Evolutionary conservation across 2,329 filamentous ascomycete genomes (phyloP).

Genomic region (Cladosporium sp.): DNA sequence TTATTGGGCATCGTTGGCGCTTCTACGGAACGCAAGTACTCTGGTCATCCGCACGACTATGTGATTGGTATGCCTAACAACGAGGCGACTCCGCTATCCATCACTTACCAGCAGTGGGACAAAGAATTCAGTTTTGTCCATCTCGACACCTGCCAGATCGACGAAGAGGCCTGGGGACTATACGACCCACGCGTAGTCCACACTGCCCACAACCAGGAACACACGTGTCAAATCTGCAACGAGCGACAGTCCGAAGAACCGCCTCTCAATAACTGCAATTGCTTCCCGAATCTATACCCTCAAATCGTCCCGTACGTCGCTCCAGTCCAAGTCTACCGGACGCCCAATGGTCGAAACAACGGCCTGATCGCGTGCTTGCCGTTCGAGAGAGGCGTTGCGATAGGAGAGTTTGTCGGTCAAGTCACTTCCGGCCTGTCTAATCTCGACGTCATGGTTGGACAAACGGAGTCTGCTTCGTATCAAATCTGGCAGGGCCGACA

Average conservation of each 20-base stretch:
- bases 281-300: constrained; percentile 52
- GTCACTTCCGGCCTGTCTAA: constrained; percentile 51
- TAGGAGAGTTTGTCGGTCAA: constrained; percentile 55
- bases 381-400: constrained; percentile 50
- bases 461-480: constrained; percentile 44
- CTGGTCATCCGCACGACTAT: constrained; percentile 51
- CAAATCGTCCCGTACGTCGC: constrained; percentile 36
- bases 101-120: constrained; percentile 47
- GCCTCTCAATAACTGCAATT: constrained; percentile 47
- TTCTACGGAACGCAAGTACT: constrained; percentile 37
- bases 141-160: constrained; percentile 48
- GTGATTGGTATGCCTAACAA: constrained; percentile 42
- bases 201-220: constrained; percentile 26
- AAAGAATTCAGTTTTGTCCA: constrained; percentile 47
- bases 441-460: constrained; percentile 51
- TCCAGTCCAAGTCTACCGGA: constrained; percentile 52
- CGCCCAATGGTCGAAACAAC: constrained; percentile 52
- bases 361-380: constrained; percentile 45
- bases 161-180: constrained; percentile 46
- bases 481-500: constrained; percentile 56
- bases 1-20: constrained; percentile 47
- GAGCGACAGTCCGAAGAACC: constrained; percentile 50
- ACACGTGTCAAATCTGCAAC: constrained; percentile 43
- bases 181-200: constrained; percentile 47
- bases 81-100: constrained; percentile 41